Evolutionary conservation across 768 basidiomycete species (phyloP), one percentile per base, ranked within the genome.

Genomic region (Leucogyrophana mollusca): DNA sequence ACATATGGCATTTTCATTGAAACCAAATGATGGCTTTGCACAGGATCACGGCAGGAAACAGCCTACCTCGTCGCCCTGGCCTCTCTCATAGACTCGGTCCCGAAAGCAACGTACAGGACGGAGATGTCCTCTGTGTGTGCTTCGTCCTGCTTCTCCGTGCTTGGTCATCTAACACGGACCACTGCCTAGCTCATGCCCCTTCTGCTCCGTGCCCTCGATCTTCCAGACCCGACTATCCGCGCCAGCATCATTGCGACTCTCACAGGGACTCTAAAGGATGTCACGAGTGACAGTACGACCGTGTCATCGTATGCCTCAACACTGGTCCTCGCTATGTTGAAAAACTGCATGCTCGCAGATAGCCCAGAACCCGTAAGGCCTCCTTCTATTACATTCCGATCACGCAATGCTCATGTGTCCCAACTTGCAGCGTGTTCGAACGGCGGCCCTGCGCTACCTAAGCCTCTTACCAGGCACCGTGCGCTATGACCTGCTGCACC

Each of bases 31-130:
- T 7, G 16, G 40, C 10, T 30, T 42, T 34, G 17, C 30, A 3
- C 47, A 87, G 86, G 79, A 40, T 56, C 76, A 2, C 59, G 58
- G 9, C 68, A 73, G 49, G 87, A 83, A 60, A 77, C 74, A 2
- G 80, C 90, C 1, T 83, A 87, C 61, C 78, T 98, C 2, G 83
- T 93, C 27, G 92, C 92, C 3, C 74, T 98, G 22, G 83, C 88
- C 0, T 84, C 85, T 17, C 72, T 98, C 8, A 79, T 97, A 52
- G 83, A 81, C 49, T 78, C 87, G 7, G 77, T 91, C 11, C 92
- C 94, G 1, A 85, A 87, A 50, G 73, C 82, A 3, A 68, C 88
- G 11, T 93, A 91, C 56, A 68, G 74, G 5, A 73, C 82, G 18
- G 79, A 90, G 53, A 77, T 98, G 63, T 64, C 84, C 22, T 64